These are phyloP conservation scores for Quercus mongolica DNA, from an alignment of 306 rosid species.

Conservation along the genomic window DNA sequence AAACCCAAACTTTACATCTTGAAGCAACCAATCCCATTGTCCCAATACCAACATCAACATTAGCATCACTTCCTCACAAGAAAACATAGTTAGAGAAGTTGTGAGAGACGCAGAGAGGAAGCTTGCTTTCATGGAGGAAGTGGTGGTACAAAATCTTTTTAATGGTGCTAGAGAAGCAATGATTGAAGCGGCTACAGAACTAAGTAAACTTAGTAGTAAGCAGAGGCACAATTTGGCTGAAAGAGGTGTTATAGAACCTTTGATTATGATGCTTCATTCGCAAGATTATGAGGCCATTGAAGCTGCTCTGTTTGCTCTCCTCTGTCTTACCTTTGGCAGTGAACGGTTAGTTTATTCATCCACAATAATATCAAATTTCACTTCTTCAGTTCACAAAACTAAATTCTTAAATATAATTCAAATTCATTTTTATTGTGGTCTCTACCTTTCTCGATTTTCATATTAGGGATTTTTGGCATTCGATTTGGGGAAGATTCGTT, in stretches of 20 bases:
- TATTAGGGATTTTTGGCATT: no score
- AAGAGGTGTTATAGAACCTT: conserved; percentile 49
- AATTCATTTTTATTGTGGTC: no score
- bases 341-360: conserved; percentile 58
- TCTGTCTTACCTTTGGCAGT: conserved; percentile 67
- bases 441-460: no score
- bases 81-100: not conserved
- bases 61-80: conserved; percentile 21
- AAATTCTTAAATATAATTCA: not conserved
- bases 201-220: conserved; percentile 45
- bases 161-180: conserved; percentile 46
- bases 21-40: conserved; percentile 55
- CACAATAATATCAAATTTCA: not conserved
- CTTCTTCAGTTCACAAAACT: no score
- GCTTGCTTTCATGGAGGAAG: conserved; percentile 50
- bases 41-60: conserved; percentile 20
- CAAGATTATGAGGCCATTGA: conserved; percentile 48
- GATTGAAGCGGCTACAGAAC: conserved; percentile 51
- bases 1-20: conserved; percentile 52
- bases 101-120: conserved; percentile 4
- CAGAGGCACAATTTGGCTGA: conserved; percentile 56
- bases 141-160: conserved; percentile 44
- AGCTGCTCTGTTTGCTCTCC: conserved; percentile 72
- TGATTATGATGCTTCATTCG: conserved; percentile 72
- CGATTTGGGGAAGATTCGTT: no score